Conservation (phyloP, 495 filamentous ascomycete species). For the Haplographium delicatum region DNA sequence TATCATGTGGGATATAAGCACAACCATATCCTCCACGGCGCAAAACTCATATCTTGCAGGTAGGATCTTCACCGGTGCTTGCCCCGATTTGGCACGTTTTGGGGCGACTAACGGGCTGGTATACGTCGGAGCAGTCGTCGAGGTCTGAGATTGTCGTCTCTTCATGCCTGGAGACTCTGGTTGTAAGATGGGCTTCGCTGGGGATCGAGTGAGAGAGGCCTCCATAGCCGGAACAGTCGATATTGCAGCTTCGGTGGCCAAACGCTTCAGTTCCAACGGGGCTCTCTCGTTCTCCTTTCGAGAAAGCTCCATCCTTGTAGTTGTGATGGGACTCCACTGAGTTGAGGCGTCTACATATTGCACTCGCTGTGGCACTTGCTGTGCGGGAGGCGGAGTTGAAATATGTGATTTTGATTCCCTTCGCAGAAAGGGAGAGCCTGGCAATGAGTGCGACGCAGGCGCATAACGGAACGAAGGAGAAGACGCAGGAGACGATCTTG, state of each 20-base stretch:
- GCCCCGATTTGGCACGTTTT: conserved; percentile 11
- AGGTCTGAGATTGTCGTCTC: conserved; percentile 7
- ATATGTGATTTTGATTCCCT: conserved; percentile 14
- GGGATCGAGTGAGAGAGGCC: conserved; percentile 22
- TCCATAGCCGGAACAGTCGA: neutral
- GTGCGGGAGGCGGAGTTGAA: neutral
- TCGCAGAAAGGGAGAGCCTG: conserved; percentile 14
- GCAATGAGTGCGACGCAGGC: conserved; percentile 26
- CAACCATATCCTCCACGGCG: conserved; percentile 75
- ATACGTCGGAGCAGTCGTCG: neutral
- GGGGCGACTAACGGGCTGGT: neutral
- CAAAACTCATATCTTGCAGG: conserved; percentile 74
- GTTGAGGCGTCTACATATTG: conserved; percentile 24
- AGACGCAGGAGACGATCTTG: conserved; percentile 30
- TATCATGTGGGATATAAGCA: conserved; percentile 91
- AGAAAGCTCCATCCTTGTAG: conserved; percentile 20
- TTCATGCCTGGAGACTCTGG: conserved; percentile 32
- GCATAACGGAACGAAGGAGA: conserved; percentile 27
- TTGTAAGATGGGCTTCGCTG: conserved; percentile 34
- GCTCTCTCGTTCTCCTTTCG: conserved; percentile 23
- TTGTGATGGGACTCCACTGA: conserved; percentile 19
- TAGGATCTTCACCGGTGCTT: conserved; percentile 53
- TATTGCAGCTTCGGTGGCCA: neutral
- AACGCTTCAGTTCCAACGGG: conserved; percentile 2
- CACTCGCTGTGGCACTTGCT: neutral